Evolutionary conservation across 2,329 filamentous ascomycete species (phyloP).

Genomic region (Trichoderma afroharzianum): DNA sequence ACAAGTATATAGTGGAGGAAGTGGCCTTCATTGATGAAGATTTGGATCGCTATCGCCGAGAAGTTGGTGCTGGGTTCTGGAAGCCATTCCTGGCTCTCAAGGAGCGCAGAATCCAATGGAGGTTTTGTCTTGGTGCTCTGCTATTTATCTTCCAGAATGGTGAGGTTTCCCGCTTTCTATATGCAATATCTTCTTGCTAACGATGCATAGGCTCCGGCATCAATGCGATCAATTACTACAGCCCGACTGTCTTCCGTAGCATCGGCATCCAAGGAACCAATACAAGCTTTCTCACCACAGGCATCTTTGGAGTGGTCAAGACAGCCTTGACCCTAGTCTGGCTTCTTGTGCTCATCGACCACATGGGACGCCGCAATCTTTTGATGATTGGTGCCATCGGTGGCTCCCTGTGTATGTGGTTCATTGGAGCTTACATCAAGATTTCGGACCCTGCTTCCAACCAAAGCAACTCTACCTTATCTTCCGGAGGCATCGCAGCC

Average conservation of each 20-base stretch:
- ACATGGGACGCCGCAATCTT: slow-evolving; percentile 11
- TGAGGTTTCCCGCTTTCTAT: background rate
- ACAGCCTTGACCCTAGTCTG: slow-evolving; percentile 1
- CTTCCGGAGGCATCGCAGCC: slow-evolving; percentile 2
- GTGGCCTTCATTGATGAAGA: slow-evolving; percentile 6
- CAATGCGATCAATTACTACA: slow-evolving; percentile 15
- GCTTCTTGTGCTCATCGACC: slow-evolving; percentile 9
- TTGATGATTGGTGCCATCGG: slow-evolving; percentile 9
- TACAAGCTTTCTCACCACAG: slow-evolving; percentile 6
- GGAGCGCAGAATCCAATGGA: slow-evolving; percentile 7
- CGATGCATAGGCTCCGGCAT: background rate
- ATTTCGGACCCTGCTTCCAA: slow-evolving; percentile 1
- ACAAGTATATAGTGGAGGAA: slow-evolving; percentile 12
- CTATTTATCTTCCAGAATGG: slow-evolving; percentile 13
- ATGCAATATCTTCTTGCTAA: background rate
- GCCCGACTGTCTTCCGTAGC: slow-evolving; percentile 7
- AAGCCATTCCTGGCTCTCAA: slow-evolving; percentile 9
- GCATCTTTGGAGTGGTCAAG: slow-evolving; percentile 9
- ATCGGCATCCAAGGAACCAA: slow-evolving; percentile 12
- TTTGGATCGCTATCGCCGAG: background rate
- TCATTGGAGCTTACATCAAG: slow-evolving; percentile 11
- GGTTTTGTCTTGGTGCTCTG: background rate
- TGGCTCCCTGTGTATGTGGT: slow-evolving; percentile 12
- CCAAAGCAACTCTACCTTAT: background rate
- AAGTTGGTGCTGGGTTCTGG: slow-evolving; percentile 13